These are phyloP conservation scores for Senna siamea DNA, from an alignment of 306 rosid genomes.

Conservation along the genomic window DNA sequence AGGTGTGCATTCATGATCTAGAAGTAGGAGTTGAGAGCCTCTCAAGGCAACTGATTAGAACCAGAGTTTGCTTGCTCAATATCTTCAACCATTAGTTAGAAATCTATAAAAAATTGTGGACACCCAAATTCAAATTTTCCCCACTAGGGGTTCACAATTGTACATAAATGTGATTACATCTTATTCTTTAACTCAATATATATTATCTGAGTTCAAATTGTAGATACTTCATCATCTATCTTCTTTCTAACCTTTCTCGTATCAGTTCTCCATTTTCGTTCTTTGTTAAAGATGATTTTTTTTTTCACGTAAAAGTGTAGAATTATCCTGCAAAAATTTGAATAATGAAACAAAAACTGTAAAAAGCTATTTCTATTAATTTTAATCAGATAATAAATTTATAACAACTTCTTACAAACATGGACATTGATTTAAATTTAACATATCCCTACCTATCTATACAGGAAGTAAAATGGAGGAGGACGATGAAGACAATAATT, in stretches of 20 bases:
- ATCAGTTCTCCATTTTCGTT: not conserved
- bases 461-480: not conserved
- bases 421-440: not conserved
- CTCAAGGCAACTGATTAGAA: constrained; percentile 32
- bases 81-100: constrained; percentile 16
- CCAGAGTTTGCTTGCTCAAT: constrained; percentile 32
- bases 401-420: too few species aligned
- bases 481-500: not conserved
- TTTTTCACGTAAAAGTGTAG: too few species aligned
- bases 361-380: too few species aligned
- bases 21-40: constrained; percentile 25
- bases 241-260: not conserved
- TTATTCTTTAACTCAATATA: not conserved
- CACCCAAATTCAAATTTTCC: not conserved
- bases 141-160: not conserved
- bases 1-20: constrained; percentile 10
- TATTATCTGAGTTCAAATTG: not conserved
- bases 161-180: constrained; percentile 2
- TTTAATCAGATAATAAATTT: too few species aligned
- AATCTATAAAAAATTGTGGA: not conserved
- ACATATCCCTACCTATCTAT: too few species aligned
- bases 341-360: too few species aligned
- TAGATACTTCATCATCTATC: not conserved
- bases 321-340: too few species aligned
- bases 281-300: too few species aligned